These are phyloP conservation scores for Cordyceps sp. DNA, from an alignment of 2,329 filamentous ascomycete species.

Conservation along the genomic window DNA sequence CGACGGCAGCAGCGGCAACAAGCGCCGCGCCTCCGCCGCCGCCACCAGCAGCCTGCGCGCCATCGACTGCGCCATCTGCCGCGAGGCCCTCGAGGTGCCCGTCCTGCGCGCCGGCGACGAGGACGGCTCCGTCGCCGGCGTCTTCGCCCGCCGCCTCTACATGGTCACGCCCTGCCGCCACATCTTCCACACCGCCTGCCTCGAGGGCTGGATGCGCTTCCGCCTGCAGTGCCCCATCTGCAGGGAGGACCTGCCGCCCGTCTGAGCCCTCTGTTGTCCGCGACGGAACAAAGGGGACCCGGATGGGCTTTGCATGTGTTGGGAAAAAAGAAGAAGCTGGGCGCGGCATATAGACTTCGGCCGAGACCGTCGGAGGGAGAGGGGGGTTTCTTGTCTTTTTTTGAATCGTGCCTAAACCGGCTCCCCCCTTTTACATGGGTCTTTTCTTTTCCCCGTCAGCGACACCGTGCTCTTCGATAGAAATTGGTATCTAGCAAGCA, in stretches of 20 bases:
- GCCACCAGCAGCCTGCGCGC: constrained; percentile 18
- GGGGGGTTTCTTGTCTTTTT: too few species aligned
- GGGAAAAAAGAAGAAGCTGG: too few species aligned
- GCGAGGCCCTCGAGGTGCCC: constrained; percentile 79
- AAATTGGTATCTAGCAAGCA: too few species aligned
- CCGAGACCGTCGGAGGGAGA: too few species aligned
- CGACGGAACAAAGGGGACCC: too few species aligned
- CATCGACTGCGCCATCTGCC: constrained; percentile 92
- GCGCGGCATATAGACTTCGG: too few species aligned
- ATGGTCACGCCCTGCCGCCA: constrained; percentile 97
- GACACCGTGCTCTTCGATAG: too few species aligned
- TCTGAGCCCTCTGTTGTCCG: too few species aligned
- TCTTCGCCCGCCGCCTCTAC: constrained; percentile 68
- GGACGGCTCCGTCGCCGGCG: constrained; percentile 40
- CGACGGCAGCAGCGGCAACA: background rate
- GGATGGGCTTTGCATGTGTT: too few species aligned
- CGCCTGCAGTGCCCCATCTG: constrained; percentile 90
- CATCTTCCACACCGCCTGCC: constrained; percentile 80
- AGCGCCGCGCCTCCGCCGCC: constrained; percentile 3
- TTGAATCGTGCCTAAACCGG: too few species aligned
- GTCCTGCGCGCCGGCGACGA: constrained; percentile 47
- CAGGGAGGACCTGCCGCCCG: constrained; percentile 69
- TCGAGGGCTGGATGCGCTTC: constrained; percentile 95
- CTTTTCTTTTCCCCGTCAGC: too few species aligned
- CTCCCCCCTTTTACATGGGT: too few species aligned